Evolutionary conservation across 1,284 basidiomycete genomes (phyloP).

Genomic region (Erythrobasidium hasegawianum): DNA sequence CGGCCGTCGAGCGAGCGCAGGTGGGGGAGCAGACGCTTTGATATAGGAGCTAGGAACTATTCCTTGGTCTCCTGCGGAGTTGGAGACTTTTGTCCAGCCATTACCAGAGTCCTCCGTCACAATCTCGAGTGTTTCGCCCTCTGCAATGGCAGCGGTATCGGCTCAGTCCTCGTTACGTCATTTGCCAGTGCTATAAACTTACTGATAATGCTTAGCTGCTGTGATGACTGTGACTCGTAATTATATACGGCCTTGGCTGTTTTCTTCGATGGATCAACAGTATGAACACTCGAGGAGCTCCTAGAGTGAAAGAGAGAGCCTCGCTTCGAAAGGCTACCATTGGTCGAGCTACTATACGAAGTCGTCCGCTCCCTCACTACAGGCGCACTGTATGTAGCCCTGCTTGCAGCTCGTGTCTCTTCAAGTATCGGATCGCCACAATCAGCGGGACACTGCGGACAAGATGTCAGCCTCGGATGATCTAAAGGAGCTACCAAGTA

Average conservation of each 20-base stretch:
- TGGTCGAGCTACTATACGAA: background rate
- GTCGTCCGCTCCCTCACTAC: background rate
- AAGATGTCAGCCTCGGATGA: background rate
- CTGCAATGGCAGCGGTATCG: background rate
- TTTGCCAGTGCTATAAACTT: background rate
- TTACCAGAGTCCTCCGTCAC: slow-evolving; percentile 19
- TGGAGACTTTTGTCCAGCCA: slow-evolving; percentile 90
- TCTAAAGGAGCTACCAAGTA: background rate
- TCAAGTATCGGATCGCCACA: slow-evolving; percentile 28
- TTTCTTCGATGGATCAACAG: background rate
- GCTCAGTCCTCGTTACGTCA: background rate
- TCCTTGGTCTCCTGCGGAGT: slow-evolving; percentile 69
- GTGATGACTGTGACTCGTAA: slow-evolving; percentile 18
- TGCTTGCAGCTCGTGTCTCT: slow-evolving; percentile 17
- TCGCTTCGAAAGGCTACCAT: background rate
- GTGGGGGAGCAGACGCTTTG: slow-evolving; percentile 59
- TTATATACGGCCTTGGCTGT: slow-evolving; percentile 28
- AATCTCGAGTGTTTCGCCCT: slow-evolving; percentile 22
- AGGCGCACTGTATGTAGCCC: background rate
- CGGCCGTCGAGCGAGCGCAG: slow-evolving; percentile 23
- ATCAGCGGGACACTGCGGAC: slow-evolving; percentile 23
- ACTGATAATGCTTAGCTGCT: slow-evolving; percentile 27
- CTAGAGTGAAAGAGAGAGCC: background rate
- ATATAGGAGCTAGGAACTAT: slow-evolving; percentile 97
- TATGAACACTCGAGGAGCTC: background rate